These are phyloP conservation scores for Talaromyces sp. DNA, from an alignment of 2,329 filamentous ascomycete species.

Conservation along the genomic window DNA sequence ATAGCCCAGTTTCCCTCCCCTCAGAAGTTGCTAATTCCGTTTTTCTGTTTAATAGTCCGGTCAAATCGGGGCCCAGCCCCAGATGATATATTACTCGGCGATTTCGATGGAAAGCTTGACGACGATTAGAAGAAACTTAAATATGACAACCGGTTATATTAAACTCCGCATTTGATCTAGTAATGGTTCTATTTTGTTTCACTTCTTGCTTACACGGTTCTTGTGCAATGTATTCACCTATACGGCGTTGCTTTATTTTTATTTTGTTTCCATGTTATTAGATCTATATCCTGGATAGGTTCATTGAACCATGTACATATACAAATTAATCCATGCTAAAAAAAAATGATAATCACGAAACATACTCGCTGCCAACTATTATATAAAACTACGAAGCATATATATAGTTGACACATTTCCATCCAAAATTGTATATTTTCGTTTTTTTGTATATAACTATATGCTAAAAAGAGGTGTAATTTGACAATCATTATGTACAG, in stretches of 20 bases:
- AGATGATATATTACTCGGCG: constrained; percentile 71
- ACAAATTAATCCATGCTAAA: not conserved
- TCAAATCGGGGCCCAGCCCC: constrained; percentile 52
- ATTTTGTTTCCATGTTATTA: not conserved
- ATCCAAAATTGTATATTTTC: not conserved
- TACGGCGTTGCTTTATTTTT: not conserved
- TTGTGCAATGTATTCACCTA: not conserved
- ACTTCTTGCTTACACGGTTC: not conserved
- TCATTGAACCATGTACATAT: not conserved
- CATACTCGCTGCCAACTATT: not conserved
- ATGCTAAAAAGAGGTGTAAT: not conserved
- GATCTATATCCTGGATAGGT: not conserved
- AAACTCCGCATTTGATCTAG: not conserved
- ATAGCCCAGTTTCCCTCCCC: too few relatives aligned
- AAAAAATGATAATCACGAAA: not conserved
- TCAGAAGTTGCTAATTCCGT: not conserved
- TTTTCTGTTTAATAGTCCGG: constrained; percentile 37
- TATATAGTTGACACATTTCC: too few relatives aligned
- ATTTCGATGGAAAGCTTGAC: constrained; percentile 64
- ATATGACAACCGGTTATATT: not conserved
- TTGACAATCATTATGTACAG: not conserved
- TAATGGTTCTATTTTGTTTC: not conserved
- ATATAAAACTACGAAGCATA: too few relatives aligned
- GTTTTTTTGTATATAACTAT: not conserved
- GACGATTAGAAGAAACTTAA: constrained; percentile 43